These are phyloP conservation scores for Penicillium crustosum DNA, from an alignment of 2,329 filamentous ascomycete species.

Conservation along the genomic window DNA sequence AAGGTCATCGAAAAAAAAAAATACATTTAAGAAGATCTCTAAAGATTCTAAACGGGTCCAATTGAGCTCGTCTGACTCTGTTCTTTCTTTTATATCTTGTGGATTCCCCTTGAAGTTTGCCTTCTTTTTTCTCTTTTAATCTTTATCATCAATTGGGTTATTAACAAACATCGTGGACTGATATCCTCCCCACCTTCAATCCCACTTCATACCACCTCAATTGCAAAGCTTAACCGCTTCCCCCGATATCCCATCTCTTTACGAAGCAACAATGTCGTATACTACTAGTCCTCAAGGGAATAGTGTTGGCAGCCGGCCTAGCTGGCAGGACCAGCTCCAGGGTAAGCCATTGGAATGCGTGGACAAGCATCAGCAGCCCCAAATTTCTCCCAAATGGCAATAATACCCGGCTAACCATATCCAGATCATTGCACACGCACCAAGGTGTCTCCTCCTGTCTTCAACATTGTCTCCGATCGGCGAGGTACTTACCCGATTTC, in stretches of 20 bases:
- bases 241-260: neutral
- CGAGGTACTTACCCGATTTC: slow-evolving; percentile 55
- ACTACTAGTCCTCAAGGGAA: slow-evolving; percentile 26
- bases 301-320: slow-evolving; percentile 24
- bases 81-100: slow-evolving; percentile 15
- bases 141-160: slow-evolving; percentile 5
- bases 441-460: slow-evolving; percentile 58
- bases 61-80: slow-evolving; percentile 14
- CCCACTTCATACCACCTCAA: slow-evolving; percentile 10
- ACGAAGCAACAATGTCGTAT: slow-evolving; percentile 21
- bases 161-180: slow-evolving; percentile 1
- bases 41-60: slow-evolving; percentile 16
- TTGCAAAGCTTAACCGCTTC: slow-evolving; percentile 1
- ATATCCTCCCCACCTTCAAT: slow-evolving; percentile 11
- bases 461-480: slow-evolving; percentile 72
- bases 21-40: slow-evolving; percentile 16
- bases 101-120: neutral
- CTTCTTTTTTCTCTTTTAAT: slow-evolving; percentile 14
- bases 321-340: slow-evolving; percentile 60
- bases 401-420: slow-evolving; percentile 14
- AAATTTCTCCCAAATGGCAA: neutral
- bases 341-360: slow-evolving; percentile 43
- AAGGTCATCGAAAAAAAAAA: slow-evolving; percentile 6
- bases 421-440: slow-evolving; percentile 59
- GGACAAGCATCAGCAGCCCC: neutral